phyloP scores from a whole-genome alignment of 306 rosid species.

The Dalbergia cultrata region DNA sequence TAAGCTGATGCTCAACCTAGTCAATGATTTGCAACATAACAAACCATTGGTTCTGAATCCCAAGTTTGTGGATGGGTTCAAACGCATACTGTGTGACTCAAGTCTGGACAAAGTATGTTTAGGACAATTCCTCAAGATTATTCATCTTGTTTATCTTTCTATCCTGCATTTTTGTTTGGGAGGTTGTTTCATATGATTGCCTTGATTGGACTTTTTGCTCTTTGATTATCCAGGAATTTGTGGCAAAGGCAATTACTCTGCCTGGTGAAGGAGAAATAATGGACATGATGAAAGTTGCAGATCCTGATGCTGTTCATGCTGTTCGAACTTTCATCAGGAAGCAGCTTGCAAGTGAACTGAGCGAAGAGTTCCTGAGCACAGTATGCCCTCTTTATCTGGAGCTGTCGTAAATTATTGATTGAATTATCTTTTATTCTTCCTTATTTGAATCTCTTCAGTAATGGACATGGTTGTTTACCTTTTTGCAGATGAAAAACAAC shows the following conservation, averaged over 20 bases:
- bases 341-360: conserved; percentile 85
- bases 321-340: conserved; percentile 88
- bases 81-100: conserved; percentile 68
- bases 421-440: conserved; percentile 36
- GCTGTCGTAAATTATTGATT: conserved; percentile 32
- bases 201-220: conserved; percentile 31
- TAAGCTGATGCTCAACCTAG: conserved; percentile 87
- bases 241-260: conserved; percentile 93
- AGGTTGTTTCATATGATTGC: conserved; percentile 27
- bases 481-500: conserved; percentile 76
- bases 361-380: conserved; percentile 70
- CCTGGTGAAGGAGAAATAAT: conserved; percentile 99
- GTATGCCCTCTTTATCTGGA: conserved; percentile 58
- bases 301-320: conserved; percentile 94
- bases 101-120: conserved; percentile 86
- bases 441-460: conserved; percentile 14
- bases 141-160: conserved; percentile 23
- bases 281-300: conserved; percentile 98
- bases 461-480: conserved; percentile 13
- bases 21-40: conserved; percentile 81
- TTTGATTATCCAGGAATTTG: conserved; percentile 74
- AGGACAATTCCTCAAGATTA: background rate
- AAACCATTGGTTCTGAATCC: conserved; percentile 79
- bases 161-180: background rate
- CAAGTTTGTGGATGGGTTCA: conserved; percentile 80